Evolutionary conservation across 208 protist species (phyloP).

Genomic region (Leishmania lainsoni): DNA sequence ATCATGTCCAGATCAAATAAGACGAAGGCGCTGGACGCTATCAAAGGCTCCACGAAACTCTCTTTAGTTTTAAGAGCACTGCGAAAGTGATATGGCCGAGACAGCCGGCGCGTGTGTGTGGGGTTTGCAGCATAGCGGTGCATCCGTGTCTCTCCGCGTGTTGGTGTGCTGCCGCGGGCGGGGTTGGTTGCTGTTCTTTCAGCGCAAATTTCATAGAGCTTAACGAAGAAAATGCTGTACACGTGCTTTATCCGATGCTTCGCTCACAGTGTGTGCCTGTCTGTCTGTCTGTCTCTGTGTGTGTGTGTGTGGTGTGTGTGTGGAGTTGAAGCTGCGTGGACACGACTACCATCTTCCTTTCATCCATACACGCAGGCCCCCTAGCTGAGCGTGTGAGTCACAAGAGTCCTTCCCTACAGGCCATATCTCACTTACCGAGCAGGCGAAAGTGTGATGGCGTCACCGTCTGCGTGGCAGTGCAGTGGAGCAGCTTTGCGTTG

Average conservation of each 20-base stretch:
- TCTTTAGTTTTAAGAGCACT: constrained; percentile 28
- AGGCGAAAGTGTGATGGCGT: not conserved
- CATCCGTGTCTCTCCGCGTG: not conserved
- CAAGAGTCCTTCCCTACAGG: too few species aligned
- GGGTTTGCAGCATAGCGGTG: not conserved
- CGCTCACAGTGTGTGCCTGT: not conserved
- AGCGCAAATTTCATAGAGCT: not conserved
- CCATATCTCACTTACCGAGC: too few species aligned
- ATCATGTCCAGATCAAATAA: constrained; percentile 31
- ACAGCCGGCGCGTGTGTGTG: not conserved
- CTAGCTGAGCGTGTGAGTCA: not conserved
- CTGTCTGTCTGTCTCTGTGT: too few species aligned
- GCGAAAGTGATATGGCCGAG: constrained; percentile 5
- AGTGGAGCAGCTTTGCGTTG: not conserved
- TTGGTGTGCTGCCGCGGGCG: not conserved
- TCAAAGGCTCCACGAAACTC: constrained; percentile 43
- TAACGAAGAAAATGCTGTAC: not conserved
- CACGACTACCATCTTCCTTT: not conserved
- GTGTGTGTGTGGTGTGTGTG: too few species aligned
- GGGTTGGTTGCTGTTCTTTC: not conserved
- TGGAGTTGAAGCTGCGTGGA: not conserved
- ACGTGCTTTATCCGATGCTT: not conserved
- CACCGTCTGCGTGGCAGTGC: not conserved
- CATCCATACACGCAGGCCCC: too few species aligned
- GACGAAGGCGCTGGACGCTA: constrained; percentile 42